Evolutionary conservation across 345 rosid species (phyloP).

Genomic region (Kernera saxatilis): DNA sequence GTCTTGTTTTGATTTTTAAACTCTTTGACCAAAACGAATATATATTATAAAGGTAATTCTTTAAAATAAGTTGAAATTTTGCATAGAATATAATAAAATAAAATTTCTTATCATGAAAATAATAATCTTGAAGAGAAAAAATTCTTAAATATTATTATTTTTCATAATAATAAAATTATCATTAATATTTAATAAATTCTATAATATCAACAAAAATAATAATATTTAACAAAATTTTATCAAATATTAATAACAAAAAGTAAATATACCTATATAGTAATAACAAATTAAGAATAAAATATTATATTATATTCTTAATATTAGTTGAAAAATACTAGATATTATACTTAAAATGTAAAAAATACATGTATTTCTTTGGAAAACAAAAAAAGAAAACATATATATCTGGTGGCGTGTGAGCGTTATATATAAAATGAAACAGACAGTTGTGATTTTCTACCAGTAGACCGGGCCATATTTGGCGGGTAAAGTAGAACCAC

Average conservation of each 20-base stretch:
- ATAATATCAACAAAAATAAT: too few species aligned
- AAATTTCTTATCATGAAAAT: too few species aligned
- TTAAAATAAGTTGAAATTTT: neutral
- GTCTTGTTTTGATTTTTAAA: neutral
- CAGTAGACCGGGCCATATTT: constrained; percentile 24
- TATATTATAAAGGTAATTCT: neutral
- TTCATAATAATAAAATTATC: too few species aligned
- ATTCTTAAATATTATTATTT: too few species aligned
- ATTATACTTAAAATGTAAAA: neutral
- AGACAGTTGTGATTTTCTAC: constrained; percentile 16
- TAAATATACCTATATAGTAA: too few species aligned
- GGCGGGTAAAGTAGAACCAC: constrained; percentile 35
- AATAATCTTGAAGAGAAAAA: too few species aligned
- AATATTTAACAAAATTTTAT: too few species aligned
- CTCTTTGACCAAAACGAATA: neutral
- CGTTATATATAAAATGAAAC: constrained; percentile 5
- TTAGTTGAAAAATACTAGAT: neutral
- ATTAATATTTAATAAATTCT: too few species aligned
- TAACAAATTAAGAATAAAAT: too few species aligned
- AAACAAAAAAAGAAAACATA: neutral
- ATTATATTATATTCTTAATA: neutral
- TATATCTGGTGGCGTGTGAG: constrained; percentile 16
- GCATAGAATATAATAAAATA: neutral
- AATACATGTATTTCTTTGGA: neutral
- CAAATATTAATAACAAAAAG: too few species aligned